A percentile compares a stretch with the other conserved stretches of the same genome.
Evolutionary conservation across 2,329 filamentous ascomycete genomes (phyloP).

Genomic region (Escovopsis sp.): DNA sequence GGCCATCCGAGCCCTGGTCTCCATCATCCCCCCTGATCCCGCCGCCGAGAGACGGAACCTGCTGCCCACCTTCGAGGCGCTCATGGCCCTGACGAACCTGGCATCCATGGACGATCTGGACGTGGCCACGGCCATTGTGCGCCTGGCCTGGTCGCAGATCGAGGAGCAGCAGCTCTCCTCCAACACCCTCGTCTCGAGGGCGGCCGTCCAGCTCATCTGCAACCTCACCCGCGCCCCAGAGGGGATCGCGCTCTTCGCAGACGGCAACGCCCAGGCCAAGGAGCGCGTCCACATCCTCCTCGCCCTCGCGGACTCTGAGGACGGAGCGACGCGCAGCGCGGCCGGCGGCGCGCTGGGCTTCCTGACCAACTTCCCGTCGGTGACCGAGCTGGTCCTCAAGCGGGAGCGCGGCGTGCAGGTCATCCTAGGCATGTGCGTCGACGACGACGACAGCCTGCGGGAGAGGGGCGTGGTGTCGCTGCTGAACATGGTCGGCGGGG

Average conservation of each 20-base stretch:
- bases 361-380: conserved; percentile 63
- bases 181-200: conserved; percentile 64
- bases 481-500: conserved; percentile 54
- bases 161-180: conserved; percentile 72
- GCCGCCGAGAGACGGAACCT: conserved; percentile 55
- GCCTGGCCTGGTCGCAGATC: conserved; percentile 56
- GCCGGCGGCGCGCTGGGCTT: conserved; percentile 81
- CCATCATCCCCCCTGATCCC: conserved; percentile 54
- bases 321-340: conserved; percentile 62
- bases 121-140: conserved; percentile 53
- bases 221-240: conserved; percentile 64
- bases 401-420: conserved; percentile 58
- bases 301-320: conserved; percentile 76
- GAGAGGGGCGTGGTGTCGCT: conserved; percentile 64
- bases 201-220: conserved; percentile 77
- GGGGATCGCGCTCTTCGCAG: conserved; percentile 54
- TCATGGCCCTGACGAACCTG: conserved; percentile 88
- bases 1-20: conserved; percentile 68
- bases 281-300: conserved; percentile 71
- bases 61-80: conserved; percentile 74
- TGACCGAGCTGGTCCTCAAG: conserved; percentile 55
- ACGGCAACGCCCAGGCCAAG: conserved; percentile 49
- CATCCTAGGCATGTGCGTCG: conserved; percentile 66
- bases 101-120: conserved; percentile 62
- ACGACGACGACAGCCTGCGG: conserved; percentile 53